Evolutionary conservation across 306 rosid genomes (phyloP).

Genomic region (Cucumis hystrix): DNA sequence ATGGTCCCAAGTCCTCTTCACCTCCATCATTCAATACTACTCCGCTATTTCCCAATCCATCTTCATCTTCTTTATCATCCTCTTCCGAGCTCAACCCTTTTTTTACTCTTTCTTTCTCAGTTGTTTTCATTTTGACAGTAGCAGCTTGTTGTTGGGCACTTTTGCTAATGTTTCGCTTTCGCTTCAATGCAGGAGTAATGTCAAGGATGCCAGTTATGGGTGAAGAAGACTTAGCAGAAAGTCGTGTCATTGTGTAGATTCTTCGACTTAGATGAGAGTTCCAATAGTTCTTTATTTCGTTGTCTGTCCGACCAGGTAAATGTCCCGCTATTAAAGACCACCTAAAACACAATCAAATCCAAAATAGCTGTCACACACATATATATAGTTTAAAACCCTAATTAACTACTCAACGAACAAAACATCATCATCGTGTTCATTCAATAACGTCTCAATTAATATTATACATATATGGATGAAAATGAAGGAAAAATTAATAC

Average conservation of each 20-base stretch:
- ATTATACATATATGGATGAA: neutral
- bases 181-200: neutral
- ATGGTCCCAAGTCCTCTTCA: neutral
- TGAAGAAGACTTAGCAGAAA: neutral
- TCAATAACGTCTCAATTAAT: neutral
- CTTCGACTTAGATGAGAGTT: slow-evolving; percentile 66
- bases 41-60: neutral
- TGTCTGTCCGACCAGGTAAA: slow-evolving; percentile 74
- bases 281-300: slow-evolving; percentile 82
- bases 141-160: neutral
- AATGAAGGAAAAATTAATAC: neutral
- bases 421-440: neutral
- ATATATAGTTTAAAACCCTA: neutral
- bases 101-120: neutral
- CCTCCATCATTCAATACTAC: neutral
- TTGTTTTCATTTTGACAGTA: neutral
- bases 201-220: neutral
- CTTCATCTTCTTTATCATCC: neutral
- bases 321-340: slow-evolving; percentile 79
- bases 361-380: too few species aligned
- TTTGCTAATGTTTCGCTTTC: neutral
- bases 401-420: neutral
- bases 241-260: neutral
- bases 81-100: neutral
- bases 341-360: slow-evolving; percentile 17